Evolutionary conservation across 1,284 basidiomycete genomes (phyloP), one percentile per base, ranked within the genome.

Genomic region (Boletellus sp.): DNA sequence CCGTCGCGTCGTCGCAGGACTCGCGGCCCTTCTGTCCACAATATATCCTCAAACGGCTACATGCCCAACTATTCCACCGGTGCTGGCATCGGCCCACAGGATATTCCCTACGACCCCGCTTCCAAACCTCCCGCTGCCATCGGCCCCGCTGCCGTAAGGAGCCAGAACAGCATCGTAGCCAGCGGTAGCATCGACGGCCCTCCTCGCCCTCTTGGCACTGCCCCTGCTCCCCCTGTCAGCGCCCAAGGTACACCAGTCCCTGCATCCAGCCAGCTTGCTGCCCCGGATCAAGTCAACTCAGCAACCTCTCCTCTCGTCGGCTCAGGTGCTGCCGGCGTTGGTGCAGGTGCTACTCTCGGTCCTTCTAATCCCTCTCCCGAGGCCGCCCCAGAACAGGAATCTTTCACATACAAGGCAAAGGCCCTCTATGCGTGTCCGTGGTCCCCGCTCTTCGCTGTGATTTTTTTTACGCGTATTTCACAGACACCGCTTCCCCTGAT

Each of bases 401-500:
- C 66, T 18, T 84, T 80, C 55, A 64, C 74, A 6, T 88, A 89
- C 74, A 89, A 82, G 67, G 93, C 91, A 37, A 90, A 91, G 63
- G 93, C 93, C 15, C 74, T 95, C 49, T 96, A 94, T 74, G 81
- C 89, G 45, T 96, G 90, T 92, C 62, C 68, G 89, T 80, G 19
- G 7, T 37, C 50, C 47, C 24, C 33, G 30, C 24, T 55, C 32
- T 59, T 54, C 42, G 44, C 43, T 35, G 28, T 55, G 36, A 44
- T 55, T 51, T 41, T 32, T 1, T 32, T 59, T 50, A 46, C 50
- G 45, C 46, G 49, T 49, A 43, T 51, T 42, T 58, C 71, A n/a
- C n/a, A 87, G 94, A 99, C 75, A 84, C 83, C 53, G 96, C 95
- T 30, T 93, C 89, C 10, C 78, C 91, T 18, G 94, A 98, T 58